Evolutionary conservation across 805 yeast species (phyloP).

Genomic region (Myxozyma melibiosi): DNA sequence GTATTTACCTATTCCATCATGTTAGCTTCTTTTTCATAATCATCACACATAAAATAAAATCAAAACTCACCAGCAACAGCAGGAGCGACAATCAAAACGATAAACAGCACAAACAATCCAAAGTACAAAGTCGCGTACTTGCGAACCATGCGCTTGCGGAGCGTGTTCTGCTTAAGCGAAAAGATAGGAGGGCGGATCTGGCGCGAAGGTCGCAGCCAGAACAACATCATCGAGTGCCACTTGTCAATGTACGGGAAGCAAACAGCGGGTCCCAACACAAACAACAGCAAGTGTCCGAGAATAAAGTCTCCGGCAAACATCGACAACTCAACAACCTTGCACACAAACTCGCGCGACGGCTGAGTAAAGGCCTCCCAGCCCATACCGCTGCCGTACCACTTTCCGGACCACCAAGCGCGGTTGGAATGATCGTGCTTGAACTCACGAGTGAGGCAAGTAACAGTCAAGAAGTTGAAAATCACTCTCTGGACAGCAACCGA

Average conservation of each 20-base stretch:
- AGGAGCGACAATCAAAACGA: conserved; percentile 83
- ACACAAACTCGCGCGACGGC: conserved; percentile 92
- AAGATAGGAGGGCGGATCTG: conserved; percentile 98
- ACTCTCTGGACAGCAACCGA: conserved; percentile 86
- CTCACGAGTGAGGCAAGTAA: conserved; percentile 84
- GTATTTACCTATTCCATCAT: conserved; percentile 22
- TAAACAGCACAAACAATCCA: conserved; percentile 65
- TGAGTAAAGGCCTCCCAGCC: conserved; percentile 95
- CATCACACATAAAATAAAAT: background rate
- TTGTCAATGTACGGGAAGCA: conserved; percentile 86
- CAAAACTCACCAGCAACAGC: conserved; percentile 69
- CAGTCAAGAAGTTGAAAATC: conserved; percentile 80
- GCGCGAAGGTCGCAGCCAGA: conserved; percentile 97
- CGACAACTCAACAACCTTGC: conserved; percentile 90
- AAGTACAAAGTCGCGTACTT: conserved; percentile 86
- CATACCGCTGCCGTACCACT: conserved; percentile 94
- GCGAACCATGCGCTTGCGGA: conserved; percentile 96
- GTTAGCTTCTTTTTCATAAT: background rate
- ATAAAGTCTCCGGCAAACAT: conserved; percentile 96
- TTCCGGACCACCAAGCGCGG: conserved; percentile 99
- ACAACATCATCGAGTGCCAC: conserved; percentile 97
- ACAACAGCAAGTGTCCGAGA: conserved; percentile 84
- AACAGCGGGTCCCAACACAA: conserved; percentile 85
- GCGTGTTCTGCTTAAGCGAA: conserved; percentile 92
- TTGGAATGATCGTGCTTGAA: conserved; percentile 93